phyloP scores from a whole-genome alignment of 1,284 basidiomycete species.

The Sanghuangporus weigelae region DNA sequence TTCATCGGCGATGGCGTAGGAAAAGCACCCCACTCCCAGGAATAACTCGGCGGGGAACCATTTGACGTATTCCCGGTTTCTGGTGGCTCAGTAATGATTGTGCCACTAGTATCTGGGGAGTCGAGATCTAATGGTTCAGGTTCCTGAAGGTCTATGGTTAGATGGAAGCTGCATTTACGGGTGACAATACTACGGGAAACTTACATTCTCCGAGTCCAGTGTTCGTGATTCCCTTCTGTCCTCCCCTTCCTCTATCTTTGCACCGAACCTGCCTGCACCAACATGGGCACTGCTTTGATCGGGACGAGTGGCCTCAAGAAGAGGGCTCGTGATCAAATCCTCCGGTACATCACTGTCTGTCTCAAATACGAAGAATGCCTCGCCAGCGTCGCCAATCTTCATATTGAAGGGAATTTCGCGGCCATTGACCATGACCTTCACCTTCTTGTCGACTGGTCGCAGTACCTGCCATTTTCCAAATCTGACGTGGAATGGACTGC shows the following conservation, averaged over 20 bases:
- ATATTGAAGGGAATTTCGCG: constrained; percentile 86
- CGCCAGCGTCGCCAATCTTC: constrained; percentile 98
- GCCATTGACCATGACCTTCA: constrained; percentile 80
- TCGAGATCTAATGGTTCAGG: constrained; percentile 15
- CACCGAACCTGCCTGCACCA: constrained; percentile 40
- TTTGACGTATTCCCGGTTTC: constrained; percentile 25
- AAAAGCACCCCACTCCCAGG: constrained; percentile 84
- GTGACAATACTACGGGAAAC: background rate
- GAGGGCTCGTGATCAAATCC: constrained; percentile 90
- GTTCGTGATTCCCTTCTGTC: constrained; percentile 10
- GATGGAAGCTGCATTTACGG: background rate
- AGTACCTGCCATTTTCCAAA: constrained; percentile 98
- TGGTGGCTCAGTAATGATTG: constrained; percentile 37
- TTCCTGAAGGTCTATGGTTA: background rate
- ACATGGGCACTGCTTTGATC: constrained; percentile 30
- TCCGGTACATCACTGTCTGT: constrained; percentile 92
- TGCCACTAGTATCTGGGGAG: background rate
- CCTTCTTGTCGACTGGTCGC: constrained; percentile 92
- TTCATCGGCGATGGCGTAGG: constrained; percentile 71
- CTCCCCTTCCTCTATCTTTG: constrained; percentile 30
- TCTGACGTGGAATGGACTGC: constrained; percentile 96
- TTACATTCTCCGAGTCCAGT: constrained; percentile 16
- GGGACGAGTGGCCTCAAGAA: constrained; percentile 63
- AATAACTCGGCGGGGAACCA: constrained; percentile 47
- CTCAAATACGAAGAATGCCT: constrained; percentile 99